Base-by-base conservation (phyloP, 2,329 filamentous ascomycete genomes). In the Colletotrichum sidae region DNA sequence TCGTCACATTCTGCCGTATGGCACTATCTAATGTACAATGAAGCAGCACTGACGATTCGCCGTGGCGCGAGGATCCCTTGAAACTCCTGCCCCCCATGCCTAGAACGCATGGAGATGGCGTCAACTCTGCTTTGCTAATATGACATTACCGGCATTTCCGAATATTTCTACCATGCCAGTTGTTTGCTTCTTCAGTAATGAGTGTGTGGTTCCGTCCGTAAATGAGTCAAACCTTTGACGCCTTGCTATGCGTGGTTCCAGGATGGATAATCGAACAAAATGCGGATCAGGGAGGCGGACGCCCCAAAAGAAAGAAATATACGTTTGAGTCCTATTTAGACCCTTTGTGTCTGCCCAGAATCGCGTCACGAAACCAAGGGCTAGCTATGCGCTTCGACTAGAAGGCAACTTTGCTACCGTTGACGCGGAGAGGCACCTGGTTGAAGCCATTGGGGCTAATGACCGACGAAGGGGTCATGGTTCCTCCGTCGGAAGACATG, bases 401-500 rank as follows among this genome's bases (percentile, higher is more conserved):
- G 67, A 79, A 76, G 57, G 76, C 77, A 65, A 76, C 73, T 71
- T 76, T 78, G 60, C 76, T 71, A 41, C 78, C 78, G 44, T 81
- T 79, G 34, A 80, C 70, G 41, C 78, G 75, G 55, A 77, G 69
- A n/a, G 67, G 60, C 52, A 67, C 61, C 60, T 54, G 67, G 45
- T 63, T 67, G 55, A 60, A 70, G 33, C 72, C 76, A 64, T 75
- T 75, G 10, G 75, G 66, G 49, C 75, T 76, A 10, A 78, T 71
- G 52, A 69, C 60, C 25, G 73, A 73, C 15, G 76, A 73, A 11
- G 75, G 69, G 41, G 76, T 73, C 58, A 74, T 74, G 56, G 72
- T 73, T 57, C 78, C 79, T 46, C 63, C 63, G 52, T 80, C 78
- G 6, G 79, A 80, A 8, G 78, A 79, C 69, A 80, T 76, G 46